Conservation (phyloP, 352 stramenopile genomes). For the Pythium grandisporangium region DNA sequence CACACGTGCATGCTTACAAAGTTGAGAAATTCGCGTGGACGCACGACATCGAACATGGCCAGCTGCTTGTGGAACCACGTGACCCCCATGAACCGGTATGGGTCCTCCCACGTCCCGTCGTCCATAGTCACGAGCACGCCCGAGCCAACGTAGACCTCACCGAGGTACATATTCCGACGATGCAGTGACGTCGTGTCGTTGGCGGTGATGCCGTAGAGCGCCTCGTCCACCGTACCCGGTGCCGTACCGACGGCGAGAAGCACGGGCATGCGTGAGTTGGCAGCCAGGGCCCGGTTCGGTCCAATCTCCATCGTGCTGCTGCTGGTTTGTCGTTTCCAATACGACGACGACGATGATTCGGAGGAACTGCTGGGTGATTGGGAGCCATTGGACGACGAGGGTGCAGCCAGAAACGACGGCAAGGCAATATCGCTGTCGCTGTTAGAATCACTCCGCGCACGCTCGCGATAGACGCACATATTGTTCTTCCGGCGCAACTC, state of each 20-base stretch:
- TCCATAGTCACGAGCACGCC: constrained; percentile 17
- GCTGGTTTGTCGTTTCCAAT: too few relatives aligned
- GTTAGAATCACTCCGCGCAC: too few relatives aligned
- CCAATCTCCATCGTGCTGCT: constrained; percentile 21
- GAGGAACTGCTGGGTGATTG: too few relatives aligned
- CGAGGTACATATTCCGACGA: constrained; percentile 18
- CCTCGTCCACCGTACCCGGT: constrained; percentile 36
- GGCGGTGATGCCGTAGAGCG: constrained; percentile 32
- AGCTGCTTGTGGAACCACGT: constrained; percentile 16
- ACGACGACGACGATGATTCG: too few relatives aligned
- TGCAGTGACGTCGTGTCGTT: constrained; percentile 29
- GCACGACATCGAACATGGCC: constrained; percentile 20
- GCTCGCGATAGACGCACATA: too few relatives aligned
- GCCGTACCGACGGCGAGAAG: constrained; percentile 18
- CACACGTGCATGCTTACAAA: constrained; percentile 2
- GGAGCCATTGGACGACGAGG: too few relatives aligned
- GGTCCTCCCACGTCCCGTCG: constrained; percentile 13
- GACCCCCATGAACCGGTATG: constrained; percentile 21
- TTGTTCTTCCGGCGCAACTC: too few relatives aligned
- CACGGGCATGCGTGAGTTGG: constrained; percentile 23
- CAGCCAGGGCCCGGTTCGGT: constrained; percentile 27
- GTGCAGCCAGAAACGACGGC: too few relatives aligned
- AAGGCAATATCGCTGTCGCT: too few relatives aligned
- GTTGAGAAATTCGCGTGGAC: constrained; percentile 29
- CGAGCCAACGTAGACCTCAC: constrained; percentile 16